These are phyloP conservation scores for Fusarium stilboides DNA, from an alignment of 2,329 filamentous ascomycete species.

Conservation along the genomic window DNA sequence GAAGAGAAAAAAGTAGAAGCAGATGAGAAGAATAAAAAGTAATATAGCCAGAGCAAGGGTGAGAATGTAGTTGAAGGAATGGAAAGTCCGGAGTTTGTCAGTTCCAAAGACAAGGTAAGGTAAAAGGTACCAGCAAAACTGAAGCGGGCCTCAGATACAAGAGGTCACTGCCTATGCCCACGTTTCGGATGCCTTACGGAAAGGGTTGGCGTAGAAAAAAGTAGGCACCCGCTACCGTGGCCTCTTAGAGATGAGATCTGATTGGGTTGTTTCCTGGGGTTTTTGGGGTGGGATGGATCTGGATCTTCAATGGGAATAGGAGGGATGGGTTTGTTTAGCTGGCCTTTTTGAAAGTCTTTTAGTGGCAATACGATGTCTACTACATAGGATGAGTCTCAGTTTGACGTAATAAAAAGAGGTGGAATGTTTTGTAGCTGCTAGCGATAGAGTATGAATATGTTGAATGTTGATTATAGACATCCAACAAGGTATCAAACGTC, in stretches of 20 bases:
- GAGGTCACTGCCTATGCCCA: slow-evolving; percentile 22
- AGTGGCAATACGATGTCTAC: slow-evolving; percentile 25
- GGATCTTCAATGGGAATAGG: slow-evolving; percentile 39
- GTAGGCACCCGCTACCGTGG: slow-evolving; percentile 44
- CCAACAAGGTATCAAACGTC: slow-evolving; percentile 7
- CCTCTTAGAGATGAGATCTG: slow-evolving; percentile 38
- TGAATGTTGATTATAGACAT: background rate
- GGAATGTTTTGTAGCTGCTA: background rate
- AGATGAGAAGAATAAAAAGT: slow-evolving; percentile 7
- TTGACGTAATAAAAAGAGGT: background rate
- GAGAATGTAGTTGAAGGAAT: slow-evolving; percentile 29
- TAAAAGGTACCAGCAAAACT: slow-evolving; percentile 19
- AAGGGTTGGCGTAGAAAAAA: slow-evolving; percentile 36
- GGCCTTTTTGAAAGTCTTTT: slow-evolving; percentile 20
- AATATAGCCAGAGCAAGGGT: slow-evolving; percentile 19
- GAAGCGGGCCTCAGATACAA: slow-evolving; percentile 32
- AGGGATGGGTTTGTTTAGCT: slow-evolving; percentile 21
- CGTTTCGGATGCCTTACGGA: slow-evolving; percentile 36
- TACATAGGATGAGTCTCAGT: background rate
- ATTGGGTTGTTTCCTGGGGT: slow-evolving; percentile 27
- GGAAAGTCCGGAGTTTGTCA: slow-evolving; percentile 28
- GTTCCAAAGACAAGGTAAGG: slow-evolving; percentile 7
- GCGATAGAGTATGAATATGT: background rate
- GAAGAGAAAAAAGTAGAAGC: slow-evolving; percentile 5
- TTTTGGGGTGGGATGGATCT: slow-evolving; percentile 31